Conservation (phyloP, 192 early-diverging fungal genomes). For the Dimargaris cristalligena region DNA sequence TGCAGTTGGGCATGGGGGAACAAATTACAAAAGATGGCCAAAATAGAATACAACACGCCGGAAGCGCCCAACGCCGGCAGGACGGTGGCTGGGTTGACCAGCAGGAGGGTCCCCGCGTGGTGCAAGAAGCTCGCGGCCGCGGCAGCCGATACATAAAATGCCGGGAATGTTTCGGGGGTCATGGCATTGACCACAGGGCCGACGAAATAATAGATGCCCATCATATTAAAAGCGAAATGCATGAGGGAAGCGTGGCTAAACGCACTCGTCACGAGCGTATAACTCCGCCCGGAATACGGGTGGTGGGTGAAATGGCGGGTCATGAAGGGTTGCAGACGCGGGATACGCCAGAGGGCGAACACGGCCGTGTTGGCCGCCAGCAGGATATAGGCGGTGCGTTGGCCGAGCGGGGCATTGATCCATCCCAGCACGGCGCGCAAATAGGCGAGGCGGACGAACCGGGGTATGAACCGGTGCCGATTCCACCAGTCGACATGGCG, state of each 20-base stretch:
- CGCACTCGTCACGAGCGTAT: slow-evolving; percentile 60
- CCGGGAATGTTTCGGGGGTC: slow-evolving; percentile 51
- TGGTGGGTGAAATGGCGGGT: slow-evolving; percentile 58
- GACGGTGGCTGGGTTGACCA: slow-evolving; percentile 26
- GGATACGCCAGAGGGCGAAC: slow-evolving; percentile 60
- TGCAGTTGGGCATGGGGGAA: slow-evolving; percentile 37
- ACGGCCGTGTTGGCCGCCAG: slow-evolving; percentile 36
- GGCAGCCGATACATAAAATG: slow-evolving; percentile 61
- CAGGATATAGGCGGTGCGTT: neutral
- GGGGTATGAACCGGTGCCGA: neutral
- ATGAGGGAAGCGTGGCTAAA: slow-evolving; percentile 59
- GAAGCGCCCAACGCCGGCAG: slow-evolving; percentile 64
- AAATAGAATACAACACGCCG: slow-evolving; percentile 58
- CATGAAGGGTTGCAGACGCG: slow-evolving; percentile 50
- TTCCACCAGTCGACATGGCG: neutral
- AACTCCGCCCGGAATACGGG: slow-evolving; percentile 40
- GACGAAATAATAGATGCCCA: slow-evolving; percentile 57
- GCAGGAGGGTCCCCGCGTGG: slow-evolving; percentile 34
- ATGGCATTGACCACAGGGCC: slow-evolving; percentile 27
- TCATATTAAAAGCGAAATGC: slow-evolving; percentile 70
- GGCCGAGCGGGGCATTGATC: neutral
- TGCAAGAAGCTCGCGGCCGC: slow-evolving; percentile 45
- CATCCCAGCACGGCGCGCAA: neutral
- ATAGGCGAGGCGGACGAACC: neutral
- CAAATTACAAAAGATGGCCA: slow-evolving; percentile 38